Base-by-base conservation (phyloP, 805 yeast genomes). In the Jamesozyma jinghongensis region DNA sequence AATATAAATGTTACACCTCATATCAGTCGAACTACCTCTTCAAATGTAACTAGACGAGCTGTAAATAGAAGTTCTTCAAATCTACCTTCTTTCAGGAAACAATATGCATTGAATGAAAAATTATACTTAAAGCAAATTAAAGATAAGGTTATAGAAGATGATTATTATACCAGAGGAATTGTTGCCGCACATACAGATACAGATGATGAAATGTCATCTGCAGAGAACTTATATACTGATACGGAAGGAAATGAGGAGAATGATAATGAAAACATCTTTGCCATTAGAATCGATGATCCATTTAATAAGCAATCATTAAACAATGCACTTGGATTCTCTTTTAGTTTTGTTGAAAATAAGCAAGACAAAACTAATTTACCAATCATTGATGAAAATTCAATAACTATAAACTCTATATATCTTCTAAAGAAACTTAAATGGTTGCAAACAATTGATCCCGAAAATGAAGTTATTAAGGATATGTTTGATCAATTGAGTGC, bases 111-210 rank as follows among this genome's bases (percentile, higher is more conserved):
- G 5, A 88, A 82, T 52, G 92, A 84, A 53, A 71, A 71, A 50
- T 73, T 77, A 1, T 84, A 84, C 52, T 59, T 84, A 42, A 73
- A 72, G 44, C 74, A 75, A 54, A 73, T 84, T 55, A 70, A 74
- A 43, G 77, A 78, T 47, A 81, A 74, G 47, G 63, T 69, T 32
- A 71, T 66, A 3, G 85, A 83, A 56, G 92, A 83, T 51, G 50
- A 43, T 6, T 81, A 81, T 56, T 79, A 81, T 53, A 79, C 85
- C 5, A 78, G 75, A 48, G 85, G 81, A 2, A 73, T 79, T 34
- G 66, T 75, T 1, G 61, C 68, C 2, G 44, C 56, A 4, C 35
- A 51, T 1, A 22, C 37, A 11, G 43, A 40, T 27, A 25, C 22
- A 11, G 49, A 40, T 32, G 42, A 38, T n/a, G 33, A 33, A 5